phyloP scores from a whole-genome alignment of 73 alveolate species.

The Paramecium sonneborni region DNA sequence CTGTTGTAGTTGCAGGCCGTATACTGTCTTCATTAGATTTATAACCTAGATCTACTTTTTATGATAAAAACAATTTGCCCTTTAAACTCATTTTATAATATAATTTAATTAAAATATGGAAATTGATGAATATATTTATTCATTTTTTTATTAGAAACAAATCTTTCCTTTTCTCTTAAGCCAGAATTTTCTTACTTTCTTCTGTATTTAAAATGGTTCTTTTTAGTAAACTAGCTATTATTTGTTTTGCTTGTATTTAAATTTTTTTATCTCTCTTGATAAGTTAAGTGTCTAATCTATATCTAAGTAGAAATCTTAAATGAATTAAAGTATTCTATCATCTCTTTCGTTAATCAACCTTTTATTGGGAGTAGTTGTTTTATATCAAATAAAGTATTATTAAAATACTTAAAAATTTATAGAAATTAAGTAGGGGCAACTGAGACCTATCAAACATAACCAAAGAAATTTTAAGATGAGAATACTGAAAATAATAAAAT shows the following conservation, averaged over 20 bases:
- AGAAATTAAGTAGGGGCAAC: not conserved
- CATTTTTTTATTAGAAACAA: not conserved
- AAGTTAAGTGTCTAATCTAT: not conserved
- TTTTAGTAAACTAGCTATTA: not conserved
- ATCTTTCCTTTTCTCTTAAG: not conserved
- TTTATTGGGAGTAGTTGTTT: not conserved
- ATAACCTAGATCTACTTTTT: not conserved
- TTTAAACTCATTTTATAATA: not conserved
- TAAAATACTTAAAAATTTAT: not conserved
- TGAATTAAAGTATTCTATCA: not conserved
- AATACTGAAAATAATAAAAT: not conserved
- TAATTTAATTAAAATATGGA: not conserved
- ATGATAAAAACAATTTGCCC: not conserved
- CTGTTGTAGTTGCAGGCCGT: not conserved
- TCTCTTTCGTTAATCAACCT: not conserved
- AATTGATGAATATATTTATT: not conserved
- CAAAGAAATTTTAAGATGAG: not conserved
- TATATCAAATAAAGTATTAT: not conserved
- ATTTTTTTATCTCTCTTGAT: not conserved
- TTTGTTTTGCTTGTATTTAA: not conserved
- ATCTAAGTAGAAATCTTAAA: not conserved
- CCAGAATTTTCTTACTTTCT: not conserved
- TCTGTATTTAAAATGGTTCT: not conserved
- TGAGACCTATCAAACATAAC: not conserved
- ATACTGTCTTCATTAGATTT: not conserved